Evolutionary conservation across 2,329 filamentous ascomycete genomes (phyloP), one percentile per base, ranked within the genome.

Genomic region (Gnomoniopsis sp.): DNA sequence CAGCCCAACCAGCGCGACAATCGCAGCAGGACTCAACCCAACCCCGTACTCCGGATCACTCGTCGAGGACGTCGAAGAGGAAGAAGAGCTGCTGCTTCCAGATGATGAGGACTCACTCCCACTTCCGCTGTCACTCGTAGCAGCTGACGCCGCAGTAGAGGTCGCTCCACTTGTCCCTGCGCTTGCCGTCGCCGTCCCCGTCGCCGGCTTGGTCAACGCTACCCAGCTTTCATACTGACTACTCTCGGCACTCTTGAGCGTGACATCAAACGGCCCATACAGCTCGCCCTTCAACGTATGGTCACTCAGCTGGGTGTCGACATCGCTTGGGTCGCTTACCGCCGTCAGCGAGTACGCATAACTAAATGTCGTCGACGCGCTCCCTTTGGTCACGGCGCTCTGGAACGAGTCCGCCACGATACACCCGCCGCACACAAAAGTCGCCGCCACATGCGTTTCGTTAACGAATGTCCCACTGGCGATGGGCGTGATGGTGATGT

Each of bases 381-480:
- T 54, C 17, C 44, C 57, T 11, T 30, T 26, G 23, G 30, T 46
- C 6, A 49, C 33, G 19, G 19, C 43, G 30, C 49, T 54, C 41
- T 57, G 38, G 49, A 63, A 63, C 21, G 61, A 63, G 56, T 74
- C 72, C 6, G 68, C 67, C 19, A 69, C 67, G 57, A 78, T 69
- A 57, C 78, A 80, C 12, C 72, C 71, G 49, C 72, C 68, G 65
- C 81, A 84, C 41, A 83, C 73, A 68, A 83, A 84, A 1, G 81
- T 84, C 62, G 79, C 81, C 2, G 77, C 77, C 66, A 76, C 77
- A 62, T 82, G 78, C 1, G 80, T 83, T 61, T 69, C 71, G 71
- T 83, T 83, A 59, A 81, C 68, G 23, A 77, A 81, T 1, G 79
- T 81, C 26, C 80, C 79, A 22, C 79, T 78, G 23, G 77, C 69